Evolutionary conservation across 495 filamentous ascomycete species (phyloP), one percentile per base, ranked within the genome.

Genomic region (Penicillium macrosclerotiorum): DNA sequence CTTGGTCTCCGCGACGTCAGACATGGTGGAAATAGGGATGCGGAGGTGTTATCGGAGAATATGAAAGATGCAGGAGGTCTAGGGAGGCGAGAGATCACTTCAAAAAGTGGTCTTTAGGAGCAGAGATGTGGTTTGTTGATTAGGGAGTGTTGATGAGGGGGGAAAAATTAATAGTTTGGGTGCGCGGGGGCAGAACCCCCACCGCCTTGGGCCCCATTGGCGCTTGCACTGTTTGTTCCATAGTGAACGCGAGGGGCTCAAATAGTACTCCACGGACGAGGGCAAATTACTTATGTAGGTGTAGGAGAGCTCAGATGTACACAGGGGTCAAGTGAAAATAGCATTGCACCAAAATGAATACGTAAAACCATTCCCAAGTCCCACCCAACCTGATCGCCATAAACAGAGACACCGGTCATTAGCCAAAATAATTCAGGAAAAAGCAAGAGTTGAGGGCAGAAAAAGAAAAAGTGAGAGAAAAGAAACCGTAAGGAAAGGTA

Each of bases 1-100:
- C 63, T 73, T 73, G 52, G 67, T 68, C 52, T 72, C 72, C 50
- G 69, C 55, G 47, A 63, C 60, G 65, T 72, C 72, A 68, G 72
- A 72, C 72, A 75, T 75, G 52, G 42, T 63, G 67, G 53, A 37
- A 20, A 51, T 36, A 31, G 32, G 41, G 8, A 23, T 35, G 32
- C 8, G 35, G 12, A 16, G 37, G 9, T 34, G 23, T 25, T 36
- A 7, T 35, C 20, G 19, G 26, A 20, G 42, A 45, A 37, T 31
- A 43, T 19, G 23, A 17, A 3, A 26, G 29, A 34, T 19, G 26
- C 34, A 23, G 37, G 20, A 47, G 42, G 14, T 27, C 25, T 29
- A 41, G 17, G 32, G 19, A 36, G 16, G 17, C 17, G 36, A 34
- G 29, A 37, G 30, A 36, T 23, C 32, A 48, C 33, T 22, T 9